Percentiles rank a stretch among this genome's conserved stretches.
Conservation (phyloP, 345 rosid species). For the Ceriops decandra region DNA sequence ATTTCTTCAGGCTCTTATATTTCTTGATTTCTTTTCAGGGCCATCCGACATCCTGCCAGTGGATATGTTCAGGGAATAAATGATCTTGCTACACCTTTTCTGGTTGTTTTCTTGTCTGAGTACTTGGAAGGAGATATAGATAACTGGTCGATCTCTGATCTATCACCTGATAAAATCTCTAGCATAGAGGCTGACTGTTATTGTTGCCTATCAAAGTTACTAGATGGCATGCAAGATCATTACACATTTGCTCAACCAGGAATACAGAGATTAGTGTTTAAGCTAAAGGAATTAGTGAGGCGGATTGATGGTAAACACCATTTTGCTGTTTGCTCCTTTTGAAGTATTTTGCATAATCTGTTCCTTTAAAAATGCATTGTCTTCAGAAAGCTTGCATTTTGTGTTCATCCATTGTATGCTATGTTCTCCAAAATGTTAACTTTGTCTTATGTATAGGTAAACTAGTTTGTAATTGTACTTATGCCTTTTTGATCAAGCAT, state of each 20-base stretch:
- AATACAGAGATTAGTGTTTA: constrained; percentile 97
- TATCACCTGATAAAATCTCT: constrained; percentile 61
- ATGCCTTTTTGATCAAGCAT: background rate
- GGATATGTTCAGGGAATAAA: constrained; percentile 99
- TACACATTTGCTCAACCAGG: constrained; percentile 99
- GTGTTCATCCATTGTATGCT: background rate
- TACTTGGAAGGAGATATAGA: constrained; percentile 76
- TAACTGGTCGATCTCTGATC: constrained; percentile 67
- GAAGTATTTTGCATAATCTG: background rate
- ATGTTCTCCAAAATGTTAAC: background rate
- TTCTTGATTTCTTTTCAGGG: constrained; percentile 54
- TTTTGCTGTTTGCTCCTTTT: background rate
- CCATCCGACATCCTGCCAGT: constrained; percentile 97
- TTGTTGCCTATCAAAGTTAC: constrained; percentile 94
- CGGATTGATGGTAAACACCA: constrained; percentile 84
- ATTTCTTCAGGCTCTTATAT: constrained; percentile 7
- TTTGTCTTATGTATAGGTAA: background rate
- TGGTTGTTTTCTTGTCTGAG: constrained; percentile 90
- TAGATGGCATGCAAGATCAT: constrained; percentile 99
- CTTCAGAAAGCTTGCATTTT: background rate
- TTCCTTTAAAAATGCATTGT: background rate
- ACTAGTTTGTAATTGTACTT: background rate
- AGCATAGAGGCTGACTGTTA: constrained; percentile 93
- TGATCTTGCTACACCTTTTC: constrained; percentile 95
- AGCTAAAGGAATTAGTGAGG: constrained; percentile 90